Base-by-base conservation (phyloP, 2,329 filamentous ascomycete genomes). In the Leptosphaerulina australis region DNA sequence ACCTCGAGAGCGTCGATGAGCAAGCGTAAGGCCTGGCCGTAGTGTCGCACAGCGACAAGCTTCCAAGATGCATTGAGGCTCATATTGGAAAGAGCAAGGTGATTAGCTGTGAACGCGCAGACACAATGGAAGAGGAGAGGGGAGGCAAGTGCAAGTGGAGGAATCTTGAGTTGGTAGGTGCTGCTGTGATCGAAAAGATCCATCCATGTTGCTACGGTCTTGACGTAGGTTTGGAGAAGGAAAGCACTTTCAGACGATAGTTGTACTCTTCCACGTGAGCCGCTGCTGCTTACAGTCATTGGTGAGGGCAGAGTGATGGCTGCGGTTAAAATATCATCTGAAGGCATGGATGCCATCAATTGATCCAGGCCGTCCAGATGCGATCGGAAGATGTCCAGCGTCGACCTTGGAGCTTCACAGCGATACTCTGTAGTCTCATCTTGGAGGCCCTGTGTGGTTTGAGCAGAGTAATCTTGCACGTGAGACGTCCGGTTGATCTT, bases 191-290 rank as follows among this genome's bases (percentile, higher is more conserved):
- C 68, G 46, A 72, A 68, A 2, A 71, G 46, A 33, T 71, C 69
- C 65, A 71, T 70, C 68, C 68, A 73, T 2, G 47, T 63, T 5
- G 67, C 69, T 9, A 73, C 64, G 3, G 66, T 71, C 7, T 62
- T 58, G 21, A 67, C 58, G 33, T 68, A 73, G 5, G 60, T 64
- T 38, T 71, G 62, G 1, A 72, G 50, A 1, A 73, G 58, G 18
- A 69, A 67, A 1, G 65, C 69, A 14, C 58, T 64, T 48, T 73
- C 69, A 3, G 62, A 35, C n/a, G 10, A 56, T 69, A 10, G 71
- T 46, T 2, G 51, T 50, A 26, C 60, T 50, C 15, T 50, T 41
- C 26, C 50, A 41, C 36, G 46, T 40, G 41, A 25, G 25, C 28
- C 12, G 22, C 34, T 43, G 20, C 38, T 30, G 6, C 26, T 41